Evolutionary conservation across 2,329 filamentous ascomycete species (phyloP).

Genomic region (Elsinoe perseae): DNA sequence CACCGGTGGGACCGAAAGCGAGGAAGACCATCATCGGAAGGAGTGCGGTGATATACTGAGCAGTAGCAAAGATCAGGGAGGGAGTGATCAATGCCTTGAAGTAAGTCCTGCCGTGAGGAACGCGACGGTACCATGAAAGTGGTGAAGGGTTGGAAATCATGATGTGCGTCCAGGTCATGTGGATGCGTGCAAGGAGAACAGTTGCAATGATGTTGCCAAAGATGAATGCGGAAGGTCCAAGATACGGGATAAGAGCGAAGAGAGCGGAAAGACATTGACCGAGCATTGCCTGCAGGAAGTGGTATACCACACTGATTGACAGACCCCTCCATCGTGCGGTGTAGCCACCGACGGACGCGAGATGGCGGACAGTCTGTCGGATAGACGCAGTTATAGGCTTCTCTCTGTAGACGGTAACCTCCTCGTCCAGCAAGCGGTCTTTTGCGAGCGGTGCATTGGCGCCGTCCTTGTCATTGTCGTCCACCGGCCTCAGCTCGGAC

Average conservation of each 20-base stretch:
- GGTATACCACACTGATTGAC: slow-evolving; percentile 29
- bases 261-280: slow-evolving; percentile 27
- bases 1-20: slow-evolving; percentile 37
- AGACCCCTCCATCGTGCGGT: slow-evolving; percentile 31
- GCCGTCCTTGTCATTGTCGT: slow-evolving; percentile 47
- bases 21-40: slow-evolving; percentile 45
- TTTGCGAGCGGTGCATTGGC: slow-evolving; percentile 38
- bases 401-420: slow-evolving; percentile 41
- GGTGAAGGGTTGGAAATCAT: slow-evolving; percentile 64
- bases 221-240: slow-evolving; percentile 34
- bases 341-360: slow-evolving; percentile 41
- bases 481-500: slow-evolving; percentile 34
- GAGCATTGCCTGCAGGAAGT: slow-evolving; percentile 25
- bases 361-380: slow-evolving; percentile 50
- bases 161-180: slow-evolving; percentile 76
- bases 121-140: slow-evolving; percentile 56
- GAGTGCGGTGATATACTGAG: slow-evolving; percentile 43
- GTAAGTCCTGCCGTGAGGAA: slow-evolving; percentile 40
- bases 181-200: slow-evolving; percentile 58
- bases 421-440: slow-evolving; percentile 31
- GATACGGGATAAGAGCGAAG: slow-evolving; percentile 39
- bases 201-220: slow-evolving; percentile 49
- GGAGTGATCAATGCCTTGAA: slow-evolving; percentile 19
- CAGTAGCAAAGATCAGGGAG: slow-evolving; percentile 50
- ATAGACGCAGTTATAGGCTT: slow-evolving; percentile 57